Evolutionary conservation across 225 moss, liverwort and hornwort genomes (phyloP).

Genomic region (Anthoceros angustus): DNA sequence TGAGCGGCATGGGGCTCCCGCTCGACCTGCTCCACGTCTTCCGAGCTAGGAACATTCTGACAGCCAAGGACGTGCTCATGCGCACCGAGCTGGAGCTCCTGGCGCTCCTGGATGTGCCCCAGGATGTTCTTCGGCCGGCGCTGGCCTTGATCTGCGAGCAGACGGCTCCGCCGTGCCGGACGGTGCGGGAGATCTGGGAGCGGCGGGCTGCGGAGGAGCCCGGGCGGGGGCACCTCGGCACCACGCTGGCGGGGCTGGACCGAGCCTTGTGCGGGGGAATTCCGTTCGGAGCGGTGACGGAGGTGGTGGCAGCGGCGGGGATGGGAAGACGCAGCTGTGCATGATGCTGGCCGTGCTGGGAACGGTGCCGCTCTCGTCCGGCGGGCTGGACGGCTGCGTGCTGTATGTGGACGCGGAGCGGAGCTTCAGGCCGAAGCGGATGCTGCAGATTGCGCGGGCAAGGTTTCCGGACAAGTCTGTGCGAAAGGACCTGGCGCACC

Average conservation of each 20-base stretch:
- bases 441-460: conserved; percentile 55
- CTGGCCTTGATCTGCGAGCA: conserved; percentile 35
- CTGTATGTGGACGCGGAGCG: conserved; percentile 72
- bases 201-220: conserved; percentile 40
- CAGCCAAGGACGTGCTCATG: conserved; percentile 55
- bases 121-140: conserved; percentile 31
- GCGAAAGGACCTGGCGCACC: conserved; percentile 29
- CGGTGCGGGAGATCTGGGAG: conserved; percentile 40
- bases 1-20: conserved; percentile 39
- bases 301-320: conserved; percentile 55
- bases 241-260: conserved; percentile 48
- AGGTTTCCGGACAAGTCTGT: conserved; percentile 35
- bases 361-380: conserved; percentile 35
- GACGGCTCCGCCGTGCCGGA: conserved; percentile 41
- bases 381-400: conserved; percentile 46
- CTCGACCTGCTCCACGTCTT: conserved; percentile 33
- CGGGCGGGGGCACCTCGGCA: conserved; percentile 41
- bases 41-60: conserved; percentile 43
- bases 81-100: conserved; percentile 61
- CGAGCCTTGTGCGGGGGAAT: conserved; percentile 51
- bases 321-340: conserved; percentile 65
- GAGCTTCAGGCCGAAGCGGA: conserved; percentile 43
- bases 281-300: conserved; percentile 65
- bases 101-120: conserved; percentile 58
- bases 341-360: conserved; percentile 47